Conservation (phyloP, 2,329 filamentous ascomycete genomes). For the Triangularia verruculosa region DNA sequence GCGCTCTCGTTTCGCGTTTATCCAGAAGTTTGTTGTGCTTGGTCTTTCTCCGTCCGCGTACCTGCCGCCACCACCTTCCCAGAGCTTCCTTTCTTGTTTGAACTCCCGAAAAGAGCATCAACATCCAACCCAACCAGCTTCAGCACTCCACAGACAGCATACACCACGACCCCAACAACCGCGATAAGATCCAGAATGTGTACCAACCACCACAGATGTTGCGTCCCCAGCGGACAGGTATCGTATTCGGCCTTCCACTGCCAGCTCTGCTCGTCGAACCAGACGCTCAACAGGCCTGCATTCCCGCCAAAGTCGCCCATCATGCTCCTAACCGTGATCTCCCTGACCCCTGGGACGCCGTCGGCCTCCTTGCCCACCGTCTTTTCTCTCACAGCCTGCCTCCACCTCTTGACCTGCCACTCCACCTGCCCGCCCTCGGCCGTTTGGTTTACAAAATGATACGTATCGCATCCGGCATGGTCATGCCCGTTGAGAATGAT, state of each 20-base stretch:
- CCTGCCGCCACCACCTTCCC: background rate
- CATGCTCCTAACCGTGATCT: slow-evolving; percentile 95
- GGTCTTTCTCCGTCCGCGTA: background rate
- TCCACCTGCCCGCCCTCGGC: slow-evolving; percentile 32
- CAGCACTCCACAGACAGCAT: slow-evolving; percentile 26
- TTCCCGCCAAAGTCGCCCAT: slow-evolving; percentile 97
- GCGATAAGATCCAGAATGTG: slow-evolving; percentile 67
- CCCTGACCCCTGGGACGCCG: slow-evolving; percentile 65
- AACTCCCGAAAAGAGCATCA: slow-evolving; percentile 15
- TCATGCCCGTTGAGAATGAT: slow-evolving; percentile 91
- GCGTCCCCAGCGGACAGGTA: slow-evolving; percentile 75
- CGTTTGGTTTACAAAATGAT: slow-evolving; percentile 73
- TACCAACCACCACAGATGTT: slow-evolving; percentile 92
- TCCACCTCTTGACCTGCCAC: slow-evolving; percentile 52
- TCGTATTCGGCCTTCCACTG: slow-evolving; percentile 81
- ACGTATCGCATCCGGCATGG: slow-evolving; percentile 88
- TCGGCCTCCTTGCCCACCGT: slow-evolving; percentile 41
- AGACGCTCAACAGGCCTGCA: slow-evolving; percentile 80
- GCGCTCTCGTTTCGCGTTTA: background rate
- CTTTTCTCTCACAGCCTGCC: slow-evolving; percentile 40
- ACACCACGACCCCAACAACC: slow-evolving; percentile 30
- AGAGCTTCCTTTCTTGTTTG: background rate
- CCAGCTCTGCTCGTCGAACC: slow-evolving; percentile 73
- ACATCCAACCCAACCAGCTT: slow-evolving; percentile 35
- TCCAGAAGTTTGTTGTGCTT: background rate